Evolutionary conservation across 306 rosid species (phyloP), one percentile per base, ranked within the genome.

Genomic region (Trichosanthes cucumerina): DNA sequence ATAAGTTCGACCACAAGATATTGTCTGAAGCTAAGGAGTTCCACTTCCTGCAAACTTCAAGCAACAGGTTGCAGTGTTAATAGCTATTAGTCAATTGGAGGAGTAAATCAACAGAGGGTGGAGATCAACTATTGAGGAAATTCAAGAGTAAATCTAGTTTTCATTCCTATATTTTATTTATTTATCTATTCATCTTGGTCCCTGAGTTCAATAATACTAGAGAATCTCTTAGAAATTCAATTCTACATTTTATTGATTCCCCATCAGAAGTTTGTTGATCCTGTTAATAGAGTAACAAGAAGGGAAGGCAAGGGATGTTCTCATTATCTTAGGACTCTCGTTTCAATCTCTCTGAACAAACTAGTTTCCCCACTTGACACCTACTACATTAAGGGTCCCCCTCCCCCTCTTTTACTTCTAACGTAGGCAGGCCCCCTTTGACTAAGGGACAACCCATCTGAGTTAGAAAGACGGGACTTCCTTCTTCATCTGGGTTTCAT

Each of bases 41-140:
- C 97, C 97, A 92, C 74, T 83, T 90, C 85, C 87, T 86, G 82
- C 93, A 83, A 9, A 90, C 97, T 90, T 82, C 64, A 80, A 69
- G 81, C 54, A 60, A 47, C 78, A 62, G 57, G 75, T 31, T 78
- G 71, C 62, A 7, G 43, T 24, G 69, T 58, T 24, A 38, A 77
- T 59, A 15, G 70, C 54, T 13, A 60, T 44, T 12, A 16, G 24
- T 15, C 21, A 60, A 58, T 33, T 39, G 19, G 21, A 10, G 52
- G 66, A 15, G 16, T 34, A 50, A 75, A 23, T 44, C 7, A n/a
- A 41, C 46, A 46, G 4, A 23, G n/a, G n/a, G 15, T 21, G 6
- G 53, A 33, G 75, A 43, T 39, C n/a, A 21, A 41, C 74, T 68
- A 1, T n/a, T 9, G 50, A 64, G 62, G 56, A 70, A n/a, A 70